Evolutionary conservation across 768 basidiomycete genomes (phyloP).

Genomic region (Leucosporidium creatinivorum): DNA sequence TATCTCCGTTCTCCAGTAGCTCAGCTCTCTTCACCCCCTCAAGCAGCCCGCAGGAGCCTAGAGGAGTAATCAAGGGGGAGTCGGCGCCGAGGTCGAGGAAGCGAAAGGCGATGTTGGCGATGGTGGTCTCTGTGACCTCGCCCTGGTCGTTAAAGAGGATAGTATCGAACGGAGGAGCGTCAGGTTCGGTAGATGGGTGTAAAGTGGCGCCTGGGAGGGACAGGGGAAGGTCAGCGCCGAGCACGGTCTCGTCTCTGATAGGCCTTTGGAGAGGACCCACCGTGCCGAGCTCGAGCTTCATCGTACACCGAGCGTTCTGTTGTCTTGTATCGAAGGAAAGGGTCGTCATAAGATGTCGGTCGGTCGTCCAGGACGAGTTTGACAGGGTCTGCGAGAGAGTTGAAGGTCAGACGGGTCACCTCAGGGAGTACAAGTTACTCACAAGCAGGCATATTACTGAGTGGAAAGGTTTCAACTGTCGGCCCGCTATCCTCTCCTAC

Average conservation of each 20-base stretch:
- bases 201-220: constrained; percentile 4
- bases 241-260: too few relatives aligned
- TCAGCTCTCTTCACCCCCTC: constrained; percentile 14
- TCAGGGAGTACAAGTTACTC: neutral
- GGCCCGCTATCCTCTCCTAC: too few relatives aligned
- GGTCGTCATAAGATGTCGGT: constrained; percentile 9
- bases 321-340: constrained; percentile 19
- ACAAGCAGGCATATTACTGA: constrained; percentile 13
- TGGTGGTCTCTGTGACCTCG: constrained; percentile 25
- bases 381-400: constrained; percentile 5
- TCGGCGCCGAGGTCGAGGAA: neutral
- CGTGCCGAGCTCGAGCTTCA: neutral
- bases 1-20: constrained; percentile 18
- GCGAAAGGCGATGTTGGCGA: constrained; percentile 27
- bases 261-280: too few relatives aligned
- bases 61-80: constrained; percentile 11
- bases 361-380: constrained; percentile 16
- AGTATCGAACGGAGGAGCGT: constrained; percentile 16
- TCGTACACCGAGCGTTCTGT: constrained; percentile 15
- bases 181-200: neutral
- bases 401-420: neutral
- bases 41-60: constrained; percentile 3
- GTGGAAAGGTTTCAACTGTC: neutral
- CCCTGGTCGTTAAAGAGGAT: constrained; percentile 11
- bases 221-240: too few relatives aligned